Evolutionary conservation across 2,329 filamentous ascomycete species (phyloP), one percentile per base, ranked within the genome.

Genomic region (Verticillium isaacii): DNA sequence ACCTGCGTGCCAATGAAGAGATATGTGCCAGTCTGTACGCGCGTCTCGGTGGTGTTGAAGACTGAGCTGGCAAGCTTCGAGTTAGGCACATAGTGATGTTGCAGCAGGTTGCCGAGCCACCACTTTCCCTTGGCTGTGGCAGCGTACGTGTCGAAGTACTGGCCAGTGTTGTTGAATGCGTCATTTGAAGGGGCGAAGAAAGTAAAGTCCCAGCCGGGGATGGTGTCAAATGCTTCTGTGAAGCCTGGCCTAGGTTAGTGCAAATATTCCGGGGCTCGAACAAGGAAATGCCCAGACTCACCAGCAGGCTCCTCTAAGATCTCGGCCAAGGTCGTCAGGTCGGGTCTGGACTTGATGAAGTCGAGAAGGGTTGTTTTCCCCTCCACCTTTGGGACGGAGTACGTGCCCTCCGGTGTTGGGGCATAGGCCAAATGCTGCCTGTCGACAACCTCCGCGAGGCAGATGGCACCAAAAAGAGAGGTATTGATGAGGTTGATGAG

Each of bases 171-270:
- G 17, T 67, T 66, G 56, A 74, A 73, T 11, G 71, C 71, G 3
- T 66, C 64, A 39, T 73, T 67, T 2, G 68, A 70, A 3, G 70
- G 70, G 2, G 70, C 71, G 56, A 73, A 73, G 61, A 73, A 72
- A 29, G 69, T 73, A 55, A 68, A 74, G 19, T 68, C 65, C 68
- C 68, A 73, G 1, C 62, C 65, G 1, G 69, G 63, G 9, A 60
- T 57, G 2, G 70, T 72, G 56, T 68, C 61, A 57, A 74, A 73
- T 6, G 71, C 71, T 50, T 70, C 59, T 7, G 54, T 11, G 57
- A 74, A 74, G 5, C 71, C 72, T 67, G 59, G 11, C n/a, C 5
- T n/a, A 5, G 0, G 39, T 58, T 14, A 32, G 45, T 23, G 52
- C 23, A 39, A 41, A n/a, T 14, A 32, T 5, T 4, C 4, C 7